A percentile compares a stretch with the other conserved stretches of the same genome.
Evolutionary conservation across 176 grass and related monocot genomes (phyloP).

Genomic region (Triticum urartu): DNA sequence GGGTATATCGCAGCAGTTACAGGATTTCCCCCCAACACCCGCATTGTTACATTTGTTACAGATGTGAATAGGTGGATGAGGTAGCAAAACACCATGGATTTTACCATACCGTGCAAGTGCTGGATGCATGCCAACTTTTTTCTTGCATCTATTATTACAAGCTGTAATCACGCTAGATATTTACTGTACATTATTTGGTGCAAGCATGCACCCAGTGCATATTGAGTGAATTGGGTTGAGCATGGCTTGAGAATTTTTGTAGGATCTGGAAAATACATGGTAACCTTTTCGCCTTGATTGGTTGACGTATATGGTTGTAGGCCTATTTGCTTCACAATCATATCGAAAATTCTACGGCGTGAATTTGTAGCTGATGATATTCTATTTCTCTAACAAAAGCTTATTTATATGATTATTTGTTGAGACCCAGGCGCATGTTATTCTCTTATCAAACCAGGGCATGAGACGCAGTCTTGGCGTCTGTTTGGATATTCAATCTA

Average conservation of each 20-base stretch:
- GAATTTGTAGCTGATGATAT: no score
- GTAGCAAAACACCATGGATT: not conserved
- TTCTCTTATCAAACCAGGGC: no score
- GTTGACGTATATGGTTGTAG: not conserved
- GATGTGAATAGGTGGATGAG: constrained; percentile 20
- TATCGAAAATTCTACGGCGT: no score
- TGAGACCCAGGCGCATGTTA: no score
- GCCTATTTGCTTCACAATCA: no score
- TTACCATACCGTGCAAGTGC: not conserved
- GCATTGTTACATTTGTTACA: not conserved
- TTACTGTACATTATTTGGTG: not conserved
- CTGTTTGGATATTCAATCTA: no score
- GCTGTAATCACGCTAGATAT: not conserved
- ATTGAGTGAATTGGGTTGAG: not conserved
- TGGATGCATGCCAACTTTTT: constrained; percentile 17
- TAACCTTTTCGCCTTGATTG: not conserved
- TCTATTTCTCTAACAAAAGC: no score
- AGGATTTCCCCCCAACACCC: not conserved
- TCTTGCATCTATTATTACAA: constrained; percentile 10
- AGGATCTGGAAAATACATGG: not conserved
- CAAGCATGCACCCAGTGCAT: not conserved
- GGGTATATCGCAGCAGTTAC: constrained; percentile 34
- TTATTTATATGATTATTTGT: no score
- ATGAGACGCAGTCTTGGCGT: no score
- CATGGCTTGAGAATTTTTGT: not conserved